phyloP scores from a whole-genome alignment of 2,329 filamentous ascomycete species.

The Aspergillus sp. region DNA sequence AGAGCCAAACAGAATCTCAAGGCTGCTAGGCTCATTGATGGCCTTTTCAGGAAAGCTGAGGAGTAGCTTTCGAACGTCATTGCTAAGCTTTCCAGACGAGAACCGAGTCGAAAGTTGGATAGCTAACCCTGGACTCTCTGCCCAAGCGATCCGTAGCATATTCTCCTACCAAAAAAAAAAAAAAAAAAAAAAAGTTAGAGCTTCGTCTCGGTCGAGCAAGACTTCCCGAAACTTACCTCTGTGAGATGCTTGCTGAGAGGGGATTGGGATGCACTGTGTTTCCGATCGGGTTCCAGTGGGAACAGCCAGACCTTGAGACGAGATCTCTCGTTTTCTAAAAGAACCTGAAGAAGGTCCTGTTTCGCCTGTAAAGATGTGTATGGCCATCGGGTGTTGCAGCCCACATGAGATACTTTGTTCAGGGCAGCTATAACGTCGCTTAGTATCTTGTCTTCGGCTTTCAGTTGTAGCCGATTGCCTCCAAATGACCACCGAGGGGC shows the following conservation, averaged over 20 bases:
- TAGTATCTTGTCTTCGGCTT: slow-evolving; percentile 85
- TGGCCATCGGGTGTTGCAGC: slow-evolving; percentile 53
- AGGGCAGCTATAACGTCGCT: slow-evolving; percentile 73
- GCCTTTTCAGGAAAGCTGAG: slow-evolving; percentile 84
- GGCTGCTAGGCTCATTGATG: slow-evolving; percentile 76
- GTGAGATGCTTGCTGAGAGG: slow-evolving; percentile 46
- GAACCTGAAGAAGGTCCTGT: slow-evolving; percentile 77
- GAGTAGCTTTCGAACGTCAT: slow-evolving; percentile 78
- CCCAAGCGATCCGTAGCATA: slow-evolving; percentile 82
- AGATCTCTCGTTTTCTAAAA: slow-evolving; percentile 83
- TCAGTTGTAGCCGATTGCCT: slow-evolving; percentile 89
- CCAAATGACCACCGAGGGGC: slow-evolving; percentile 83
- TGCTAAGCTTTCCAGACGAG: slow-evolving; percentile 71
- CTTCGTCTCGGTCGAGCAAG: not conserved
- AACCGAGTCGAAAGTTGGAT: slow-evolving; percentile 83
- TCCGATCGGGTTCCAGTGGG: slow-evolving; percentile 70
- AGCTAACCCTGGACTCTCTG: slow-evolving; percentile 82
- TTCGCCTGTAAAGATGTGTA: slow-evolving; percentile 74
- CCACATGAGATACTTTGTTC: slow-evolving; percentile 66
- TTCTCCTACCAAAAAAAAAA: slow-evolving; percentile 50
- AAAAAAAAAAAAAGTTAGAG: slow-evolving; percentile 18
- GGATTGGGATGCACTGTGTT: slow-evolving; percentile 54
- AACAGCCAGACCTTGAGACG: slow-evolving; percentile 88
- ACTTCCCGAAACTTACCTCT: slow-evolving; percentile 37
- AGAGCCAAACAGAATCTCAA: slow-evolving; percentile 79